Evolutionary conservation across 1,284 basidiomycete genomes (phyloP), one percentile per base, ranked within the genome.

Genomic region (Ganoderma boninense): DNA sequence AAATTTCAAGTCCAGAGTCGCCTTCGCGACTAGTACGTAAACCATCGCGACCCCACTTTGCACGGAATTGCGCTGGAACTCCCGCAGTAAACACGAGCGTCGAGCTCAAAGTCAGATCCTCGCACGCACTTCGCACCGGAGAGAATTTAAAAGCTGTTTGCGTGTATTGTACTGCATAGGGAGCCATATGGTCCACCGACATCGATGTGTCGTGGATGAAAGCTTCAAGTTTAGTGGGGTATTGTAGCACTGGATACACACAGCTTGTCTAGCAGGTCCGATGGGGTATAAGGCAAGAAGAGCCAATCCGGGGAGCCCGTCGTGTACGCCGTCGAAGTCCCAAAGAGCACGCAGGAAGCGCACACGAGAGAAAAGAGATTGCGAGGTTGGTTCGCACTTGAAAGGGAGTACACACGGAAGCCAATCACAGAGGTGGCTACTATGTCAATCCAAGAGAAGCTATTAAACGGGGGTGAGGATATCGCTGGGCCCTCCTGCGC

Each of bases 401-500:
- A 40, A 57, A 18, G 32, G 54, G 29, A 23, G 65, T 69, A 73
- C 72, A 71, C 66, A 67, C 43, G 46, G 46, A 66, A 66, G 44
- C 64, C 64, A 43, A 63, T 10, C 52, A 60, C 68, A 62, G 13
- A 44, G 43, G 16, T 14, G 49, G 23, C 49, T 54, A 57, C 54
- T 57, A 35, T 26, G 29, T 57, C 20, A 35, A 16, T 57, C 29
- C 54, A 57, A 1, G 23, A 43, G 60, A 70, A 67, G 64, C 69
- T 71, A 71, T 73, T 69, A 69, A 68, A 71, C 66, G 68, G 35
- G 62, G 35, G 59, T 70, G 62, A 67, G 23, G 66, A 66, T 73
- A 73, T 64, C 63, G 63, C 62, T 44, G 57, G 43, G 56, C 44
- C 56, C 54, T 57, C 54, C 54, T 29, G 29, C 11, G 32, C 16